Base-by-base conservation (phyloP, 345 rosid species). In the Euphorbia tirucalli region DNA sequence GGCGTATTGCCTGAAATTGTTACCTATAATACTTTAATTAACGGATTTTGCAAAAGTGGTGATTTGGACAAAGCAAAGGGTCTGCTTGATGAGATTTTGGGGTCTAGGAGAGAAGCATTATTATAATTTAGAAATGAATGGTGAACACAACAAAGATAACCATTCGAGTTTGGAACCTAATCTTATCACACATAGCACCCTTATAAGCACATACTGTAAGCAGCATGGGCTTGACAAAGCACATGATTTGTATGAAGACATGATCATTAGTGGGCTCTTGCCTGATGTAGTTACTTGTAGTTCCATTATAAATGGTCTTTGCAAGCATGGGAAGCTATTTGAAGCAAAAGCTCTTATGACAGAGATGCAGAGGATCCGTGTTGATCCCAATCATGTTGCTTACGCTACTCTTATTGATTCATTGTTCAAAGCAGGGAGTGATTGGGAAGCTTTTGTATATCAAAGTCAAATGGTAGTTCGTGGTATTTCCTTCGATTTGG, bases 261-360 rank as follows among this genome's bases (percentile, higher is more conserved):
- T 88, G 87, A 86, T 87, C 70, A 63, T 57, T 66, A 77, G 69
- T 67, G 91, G 91, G 30, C 75, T 81, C 76, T 78, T 87, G 62
- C 96, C 93, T 11, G 93, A 92, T 81, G 87, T 88, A 44, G 89
- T 92, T 75, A 85, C 96, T n/a, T 89, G 85, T 74, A 82, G 88
- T 79, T 89, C 90, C 22, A 89, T 90, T 27, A 70, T 94, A 28
- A 82, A 80, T 75, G 88, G 95, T 27, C 87, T 92, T 55, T 92
- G 96, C 86, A 87, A 85, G 83, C 49, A 74, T 27, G 92, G 90
- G 35, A 87, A 74, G 74, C 19, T 87, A 70, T 31, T 78, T 21
- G 93, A 90, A 78, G 96, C 92, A 24, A 82, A 81, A 66, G 62
- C 79, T 72, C 81, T 94, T 22, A 67, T 94, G 58, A 78, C 54